Percentiles rank a stretch among this genome's conserved stretches.
These are phyloP conservation scores for Trichoderma virens DNA, from an alignment of 495 filamentous ascomycete genomes.

Conservation along the genomic window DNA sequence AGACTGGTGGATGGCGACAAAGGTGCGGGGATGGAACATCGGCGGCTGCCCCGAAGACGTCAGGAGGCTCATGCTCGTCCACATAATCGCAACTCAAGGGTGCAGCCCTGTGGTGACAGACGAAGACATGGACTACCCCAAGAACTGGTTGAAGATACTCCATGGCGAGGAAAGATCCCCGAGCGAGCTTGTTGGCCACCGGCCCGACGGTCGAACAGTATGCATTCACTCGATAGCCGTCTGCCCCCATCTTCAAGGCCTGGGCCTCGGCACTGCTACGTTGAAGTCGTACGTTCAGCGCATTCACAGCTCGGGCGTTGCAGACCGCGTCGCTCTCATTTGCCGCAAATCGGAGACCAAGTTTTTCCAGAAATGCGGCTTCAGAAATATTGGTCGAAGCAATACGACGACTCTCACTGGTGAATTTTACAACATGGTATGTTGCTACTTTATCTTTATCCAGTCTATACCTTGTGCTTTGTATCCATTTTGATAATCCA, in stretches of 20 bases:
- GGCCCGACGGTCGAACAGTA: slow-evolving; percentile 65
- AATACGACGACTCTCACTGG: slow-evolving; percentile 61
- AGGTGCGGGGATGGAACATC: slow-evolving; percentile 34
- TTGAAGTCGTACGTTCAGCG: slow-evolving; percentile 69
- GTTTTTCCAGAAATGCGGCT: slow-evolving; percentile 75
- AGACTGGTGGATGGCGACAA: slow-evolving; percentile 42
- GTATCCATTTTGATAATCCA: too few relatives aligned
- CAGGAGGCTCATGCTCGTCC: slow-evolving; percentile 63
- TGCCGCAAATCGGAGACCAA: slow-evolving; percentile 42
- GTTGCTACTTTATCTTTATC: slow-evolving; percentile 6
- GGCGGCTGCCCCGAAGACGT: slow-evolving; percentile 39
- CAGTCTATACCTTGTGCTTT: too few relatives aligned
- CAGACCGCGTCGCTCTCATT: slow-evolving; percentile 67
- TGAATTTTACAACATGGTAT: slow-evolving; percentile 69
- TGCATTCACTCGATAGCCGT: slow-evolving; percentile 78
- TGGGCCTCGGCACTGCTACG: slow-evolving; percentile 67
- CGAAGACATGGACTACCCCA: slow-evolving; percentile 64
- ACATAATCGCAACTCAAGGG: slow-evolving; percentile 70
- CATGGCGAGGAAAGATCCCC: slow-evolving; percentile 16
- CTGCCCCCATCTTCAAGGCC: slow-evolving; percentile 63
- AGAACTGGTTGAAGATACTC: slow-evolving; percentile 46
- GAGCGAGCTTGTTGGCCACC: slow-evolving; percentile 41
- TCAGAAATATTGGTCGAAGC: slow-evolving; percentile 60
- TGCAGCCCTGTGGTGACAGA: slow-evolving; percentile 58
- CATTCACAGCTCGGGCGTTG: slow-evolving; percentile 51